phyloP scores from a whole-genome alignment of 2,329 filamentous ascomycete species.

The Tolypocladium inflatum region DNA sequence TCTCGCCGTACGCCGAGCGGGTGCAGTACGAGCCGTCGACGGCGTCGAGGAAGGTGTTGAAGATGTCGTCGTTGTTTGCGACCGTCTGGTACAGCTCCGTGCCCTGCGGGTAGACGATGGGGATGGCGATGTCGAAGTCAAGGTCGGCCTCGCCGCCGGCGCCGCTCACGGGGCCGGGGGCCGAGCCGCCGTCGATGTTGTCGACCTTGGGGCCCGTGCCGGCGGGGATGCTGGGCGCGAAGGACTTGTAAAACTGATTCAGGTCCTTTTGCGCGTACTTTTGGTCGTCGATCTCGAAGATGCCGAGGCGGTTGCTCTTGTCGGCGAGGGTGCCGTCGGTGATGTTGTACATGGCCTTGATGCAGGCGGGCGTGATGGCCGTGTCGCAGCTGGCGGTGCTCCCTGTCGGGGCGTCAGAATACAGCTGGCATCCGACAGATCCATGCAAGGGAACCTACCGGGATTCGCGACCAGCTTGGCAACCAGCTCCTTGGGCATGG shows the following conservation, averaged over 20 bases:
- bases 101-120: conserved; percentile 41
- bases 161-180: conserved; percentile 24
- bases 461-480: background rate
- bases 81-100: conserved; percentile 36
- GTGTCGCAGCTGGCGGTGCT: conserved; percentile 30
- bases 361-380: conserved; percentile 47
- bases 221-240: conserved; percentile 27
- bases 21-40: conserved; percentile 31
- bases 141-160: conserved; percentile 39
- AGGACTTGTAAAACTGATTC: conserved; percentile 35
- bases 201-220: conserved; percentile 33
- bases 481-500: background rate
- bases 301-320: conserved; percentile 37
- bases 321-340: conserved; percentile 24
- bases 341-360: conserved; percentile 37
- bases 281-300: conserved; percentile 42
- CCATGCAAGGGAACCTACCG: background rate
- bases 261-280: conserved; percentile 38
- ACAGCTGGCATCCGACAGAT: background rate
- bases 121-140: conserved; percentile 44
- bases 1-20: background rate
- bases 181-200: conserved; percentile 35
- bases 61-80: conserved; percentile 25
- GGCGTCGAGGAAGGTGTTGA: conserved; percentile 33
- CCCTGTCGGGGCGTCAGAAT: background rate